Base-by-base conservation (phyloP, 2,329 filamentous ascomycete species). In the Chrysosporium keratinophilum region DNA sequence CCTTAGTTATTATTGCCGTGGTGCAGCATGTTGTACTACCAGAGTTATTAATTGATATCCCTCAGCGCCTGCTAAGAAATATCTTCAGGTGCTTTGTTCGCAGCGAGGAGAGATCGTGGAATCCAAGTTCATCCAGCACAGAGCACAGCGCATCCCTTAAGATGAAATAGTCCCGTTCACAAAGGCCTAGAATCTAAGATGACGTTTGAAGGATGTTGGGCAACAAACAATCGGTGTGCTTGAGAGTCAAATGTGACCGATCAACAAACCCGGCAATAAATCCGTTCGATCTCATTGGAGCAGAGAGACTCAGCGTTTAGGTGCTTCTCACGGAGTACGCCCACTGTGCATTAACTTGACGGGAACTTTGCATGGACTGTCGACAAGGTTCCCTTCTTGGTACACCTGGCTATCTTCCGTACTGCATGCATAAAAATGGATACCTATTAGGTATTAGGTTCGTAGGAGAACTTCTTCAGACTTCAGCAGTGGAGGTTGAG, bases 311-410 rank as follows among this genome's bases (percentile, higher is more conserved):
- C 14, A 7, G 43, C 23, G 31, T 33, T 33, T 15, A 40, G 19
- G 7, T 20, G 33, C 37, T 20, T 39, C 15, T n/a, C 34, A 49
- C 35, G 23, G 23, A 28, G 23, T 28, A 28, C 23, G 39, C 6
- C 15, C 15, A 39, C 33, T 41, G 35, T 20, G 35, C 35, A 17
- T 31, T 34, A 33, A 50, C 39, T 20, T 39, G 50, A 52, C 40
- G 50, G 50, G 41, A 44, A 52, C 31, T 52, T n/a, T 52, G 50
- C 50, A 52, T 52, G 33, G 50, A n/a, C 45, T 17, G n/a, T 47
- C 12, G 2, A 35, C 48, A 42, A 43, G 39, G 48, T 43, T 43
- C 48, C 48, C 40, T 43, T 43, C 48, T 37, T 33, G 48, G 23
- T 44, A 14, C 11, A 20, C 34, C 12, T 20, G 44, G n/a, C 7